Percentiles rank a stretch among this genome's conserved stretches.
Conservation (phyloP, 2,329 filamentous ascomycete genomes). For the Nigrograna mackinnonii region DNA sequence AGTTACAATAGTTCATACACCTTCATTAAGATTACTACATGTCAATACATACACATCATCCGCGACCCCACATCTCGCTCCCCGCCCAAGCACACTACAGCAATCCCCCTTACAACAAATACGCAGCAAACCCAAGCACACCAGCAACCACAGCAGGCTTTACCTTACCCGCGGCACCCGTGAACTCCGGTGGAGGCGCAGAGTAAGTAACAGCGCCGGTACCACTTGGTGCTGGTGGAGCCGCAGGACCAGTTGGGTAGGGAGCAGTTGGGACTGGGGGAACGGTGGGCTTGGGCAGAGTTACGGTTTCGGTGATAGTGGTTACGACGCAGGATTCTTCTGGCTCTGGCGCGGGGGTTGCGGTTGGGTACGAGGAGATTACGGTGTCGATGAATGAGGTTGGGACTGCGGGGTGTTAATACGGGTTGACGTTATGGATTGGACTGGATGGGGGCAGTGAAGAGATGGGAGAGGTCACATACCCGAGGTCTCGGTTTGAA, state of each 20-base stretch:
- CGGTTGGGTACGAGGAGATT: no score
- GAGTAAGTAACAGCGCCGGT: background rate
- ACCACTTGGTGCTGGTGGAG: background rate
- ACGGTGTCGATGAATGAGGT: constrained; percentile 4
- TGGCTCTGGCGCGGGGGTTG: constrained; percentile 1
- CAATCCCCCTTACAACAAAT: constrained; percentile 16
- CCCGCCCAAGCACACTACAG: background rate
- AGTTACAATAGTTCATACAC: no score
- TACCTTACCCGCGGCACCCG: constrained; percentile 18
- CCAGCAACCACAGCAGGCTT: constrained; percentile 18
- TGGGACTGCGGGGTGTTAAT: no score
- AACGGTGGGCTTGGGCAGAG: constrained; percentile 1
- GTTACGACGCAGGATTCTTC: constrained; percentile 10
- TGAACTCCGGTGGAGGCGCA: constrained; percentile 16
- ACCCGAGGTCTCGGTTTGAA: no score
- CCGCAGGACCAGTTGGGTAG: constrained; percentile 2
- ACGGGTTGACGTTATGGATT: no score
- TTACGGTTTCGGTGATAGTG: constrained; percentile 12
- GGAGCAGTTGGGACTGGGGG: constrained; percentile 2
- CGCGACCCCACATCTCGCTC: no score
- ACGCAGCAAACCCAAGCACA: constrained; percentile 19
- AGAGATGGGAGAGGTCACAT: no score
- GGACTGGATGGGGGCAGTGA: no score
- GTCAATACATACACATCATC: no score
- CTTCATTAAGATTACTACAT: no score